Evolutionary conservation across 2,329 filamentous ascomycete species (phyloP).

Genomic region (Cyphellophora attinorum): DNA sequence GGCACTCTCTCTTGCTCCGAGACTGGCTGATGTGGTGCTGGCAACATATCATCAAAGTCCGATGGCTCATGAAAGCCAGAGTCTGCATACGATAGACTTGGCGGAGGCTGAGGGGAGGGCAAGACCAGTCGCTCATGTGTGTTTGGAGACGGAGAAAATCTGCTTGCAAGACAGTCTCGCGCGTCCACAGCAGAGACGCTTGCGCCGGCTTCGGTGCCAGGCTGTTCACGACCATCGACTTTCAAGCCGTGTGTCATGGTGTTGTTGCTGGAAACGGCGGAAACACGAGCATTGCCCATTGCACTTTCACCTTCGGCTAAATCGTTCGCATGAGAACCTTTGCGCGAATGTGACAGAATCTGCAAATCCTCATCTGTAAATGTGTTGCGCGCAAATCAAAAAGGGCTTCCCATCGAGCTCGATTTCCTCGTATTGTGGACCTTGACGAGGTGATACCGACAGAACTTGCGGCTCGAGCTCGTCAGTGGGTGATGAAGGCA

Average conservation of each 20-base stretch:
- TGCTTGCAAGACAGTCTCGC: no score
- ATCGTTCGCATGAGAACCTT: neutral
- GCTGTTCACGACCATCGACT: no score
- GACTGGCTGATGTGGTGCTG: no score
- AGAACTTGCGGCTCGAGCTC: conserved; percentile 16
- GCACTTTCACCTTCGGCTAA: no score
- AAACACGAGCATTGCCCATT: no score
- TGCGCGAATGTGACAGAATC: conserved; percentile 5
- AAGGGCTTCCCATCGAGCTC: conserved; percentile 17
- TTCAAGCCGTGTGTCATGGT: no score
- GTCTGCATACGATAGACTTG: neutral
- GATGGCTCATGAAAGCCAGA: neutral
- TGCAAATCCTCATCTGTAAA: conserved; percentile 15
- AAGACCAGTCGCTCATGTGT: neutral
- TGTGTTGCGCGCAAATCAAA: conserved; percentile 10
- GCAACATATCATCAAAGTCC: neutral
- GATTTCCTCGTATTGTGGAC: conserved; percentile 16
- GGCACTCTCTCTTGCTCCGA: no score
- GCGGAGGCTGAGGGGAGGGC: neutral
- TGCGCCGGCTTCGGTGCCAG: no score
- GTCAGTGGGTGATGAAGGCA: neutral
- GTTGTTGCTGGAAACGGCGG: no score
- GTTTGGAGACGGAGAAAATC: no score
- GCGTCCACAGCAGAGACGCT: no score
- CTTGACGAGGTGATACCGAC: conserved; percentile 11